Conservation (phyloP, 2,329 filamentous ascomycete genomes). For the Trichoderma arundinaceum region DNA sequence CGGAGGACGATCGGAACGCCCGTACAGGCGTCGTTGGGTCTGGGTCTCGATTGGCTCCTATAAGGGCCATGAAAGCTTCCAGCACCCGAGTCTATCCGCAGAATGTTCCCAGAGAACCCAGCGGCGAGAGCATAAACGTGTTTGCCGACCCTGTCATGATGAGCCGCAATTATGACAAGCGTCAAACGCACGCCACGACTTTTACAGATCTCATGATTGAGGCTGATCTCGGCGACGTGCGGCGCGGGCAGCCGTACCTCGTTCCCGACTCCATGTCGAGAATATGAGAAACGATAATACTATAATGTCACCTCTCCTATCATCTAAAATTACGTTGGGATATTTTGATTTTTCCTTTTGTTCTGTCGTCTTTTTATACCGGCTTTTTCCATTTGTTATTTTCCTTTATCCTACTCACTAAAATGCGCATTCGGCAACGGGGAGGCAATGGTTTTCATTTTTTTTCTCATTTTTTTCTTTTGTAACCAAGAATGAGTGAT, state of each 20-base stretch:
- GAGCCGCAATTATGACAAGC: conserved; percentile 35
- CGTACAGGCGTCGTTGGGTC: conserved; percentile 38
- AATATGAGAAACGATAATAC: conserved; percentile 34
- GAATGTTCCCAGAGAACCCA: conserved; percentile 49
- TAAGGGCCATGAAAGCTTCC: conserved; percentile 48
- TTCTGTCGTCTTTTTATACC: not conserved
- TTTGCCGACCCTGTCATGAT: conserved; percentile 57
- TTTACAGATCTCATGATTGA: conserved; percentile 61
- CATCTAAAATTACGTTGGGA: not conserved
- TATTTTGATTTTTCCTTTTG: not conserved
- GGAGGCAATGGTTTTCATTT: conserved; percentile 3
- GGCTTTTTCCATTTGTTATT: conserved; percentile 1
- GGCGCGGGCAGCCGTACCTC: conserved; percentile 48
- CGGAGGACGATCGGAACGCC: conserved; percentile 38
- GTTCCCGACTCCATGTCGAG: conserved; percentile 48
- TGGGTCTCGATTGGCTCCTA: conserved; percentile 43
- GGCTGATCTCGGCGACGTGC: conserved; percentile 51
- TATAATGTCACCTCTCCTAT: not conserved
- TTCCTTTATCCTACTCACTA: not conserved
- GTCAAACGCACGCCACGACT: conserved; percentile 50
- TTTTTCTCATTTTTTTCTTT: conserved; percentile 1
- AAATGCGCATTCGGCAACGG: conserved; percentile 9
- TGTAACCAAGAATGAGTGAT: conserved; percentile 28
- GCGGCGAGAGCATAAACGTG: conserved; percentile 58
- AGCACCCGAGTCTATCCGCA: conserved; percentile 43